Conservation (phyloP, 2,329 filamentous ascomycete species). For the Ophiostoma himal-ulmi region DNA sequence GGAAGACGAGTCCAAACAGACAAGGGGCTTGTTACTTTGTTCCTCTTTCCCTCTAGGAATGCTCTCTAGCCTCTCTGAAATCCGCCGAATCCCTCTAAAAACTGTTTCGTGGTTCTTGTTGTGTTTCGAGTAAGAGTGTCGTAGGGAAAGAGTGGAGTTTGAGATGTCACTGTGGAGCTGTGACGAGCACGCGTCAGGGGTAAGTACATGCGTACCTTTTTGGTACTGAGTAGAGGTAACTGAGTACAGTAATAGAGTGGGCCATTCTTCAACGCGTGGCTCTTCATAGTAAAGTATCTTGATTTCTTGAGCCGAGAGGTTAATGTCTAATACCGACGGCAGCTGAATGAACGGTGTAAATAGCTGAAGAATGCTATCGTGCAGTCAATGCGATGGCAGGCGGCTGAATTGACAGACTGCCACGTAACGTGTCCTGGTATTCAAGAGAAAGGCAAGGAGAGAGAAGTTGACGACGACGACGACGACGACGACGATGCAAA, state of each 20-base stretch:
- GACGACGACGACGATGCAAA: neutral
- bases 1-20: neutral
- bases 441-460: neutral
- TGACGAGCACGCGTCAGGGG: constrained; percentile 12
- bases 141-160: neutral
- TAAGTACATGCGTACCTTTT: constrained; percentile 9
- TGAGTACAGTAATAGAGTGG: neutral
- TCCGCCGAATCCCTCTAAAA: neutral
- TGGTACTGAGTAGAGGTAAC: neutral
- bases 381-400: neutral
- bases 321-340: neutral
- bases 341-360: neutral
- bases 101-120: constrained; percentile 1
- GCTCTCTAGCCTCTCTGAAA: neutral
- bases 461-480: neutral
- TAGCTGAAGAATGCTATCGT: neutral
- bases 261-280: constrained; percentile 7
- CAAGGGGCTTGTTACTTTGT: neutral
- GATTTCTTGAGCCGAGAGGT: neutral
- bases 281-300: neutral
- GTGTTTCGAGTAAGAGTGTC: constrained; percentile 11
- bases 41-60: neutral
- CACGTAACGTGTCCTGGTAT: too few species aligned
- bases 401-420: neutral
- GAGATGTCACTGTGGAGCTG: neutral